These are phyloP conservation scores for Amanita subjunquillea DNA, from an alignment of 768 basidiomycete genomes.

Conservation along the genomic window DNA sequence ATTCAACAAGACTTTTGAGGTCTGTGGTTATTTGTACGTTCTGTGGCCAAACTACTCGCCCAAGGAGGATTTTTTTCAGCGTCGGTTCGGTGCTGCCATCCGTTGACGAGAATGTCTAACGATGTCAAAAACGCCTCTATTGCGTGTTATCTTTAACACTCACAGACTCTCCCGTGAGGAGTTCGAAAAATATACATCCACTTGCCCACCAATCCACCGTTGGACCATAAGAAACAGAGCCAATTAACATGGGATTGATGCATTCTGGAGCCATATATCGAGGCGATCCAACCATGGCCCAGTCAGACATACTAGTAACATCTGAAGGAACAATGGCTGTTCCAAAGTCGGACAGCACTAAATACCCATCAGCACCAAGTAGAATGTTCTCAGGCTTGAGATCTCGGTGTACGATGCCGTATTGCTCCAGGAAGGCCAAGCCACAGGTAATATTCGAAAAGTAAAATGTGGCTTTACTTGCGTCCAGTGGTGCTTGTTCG, in stretches of 20 bases:
- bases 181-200: conserved; percentile 42
- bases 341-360: conserved; percentile 44
- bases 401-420: conserved; percentile 42
- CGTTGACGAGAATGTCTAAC: not conserved
- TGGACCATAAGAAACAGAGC: conserved; percentile 10
- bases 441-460: conserved; percentile 42
- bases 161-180: conserved; percentile 30
- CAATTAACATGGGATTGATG: conserved; percentile 10
- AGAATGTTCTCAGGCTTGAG: conserved; percentile 52
- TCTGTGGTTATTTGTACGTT: conserved; percentile 23
- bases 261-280: conserved; percentile 43
- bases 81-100: conserved; percentile 4
- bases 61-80: conserved; percentile 15
- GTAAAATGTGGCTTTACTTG: conserved; percentile 34
- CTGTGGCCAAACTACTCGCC: conserved; percentile 28
- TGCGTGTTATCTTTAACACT: not conserved
- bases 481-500: conserved; percentile 19
- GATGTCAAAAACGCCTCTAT: not conserved
- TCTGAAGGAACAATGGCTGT: conserved; percentile 17
- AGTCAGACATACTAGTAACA: conserved; percentile 11
- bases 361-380: conserved; percentile 44
- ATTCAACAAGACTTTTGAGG: conserved; percentile 30
- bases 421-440: conserved; percentile 33
- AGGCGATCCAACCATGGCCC: conserved; percentile 32
- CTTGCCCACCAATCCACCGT: conserved; percentile 47